phyloP scores from a whole-genome alignment of 1,284 basidiomycete genomes.

The Fomitiporia mediterranea region DNA sequence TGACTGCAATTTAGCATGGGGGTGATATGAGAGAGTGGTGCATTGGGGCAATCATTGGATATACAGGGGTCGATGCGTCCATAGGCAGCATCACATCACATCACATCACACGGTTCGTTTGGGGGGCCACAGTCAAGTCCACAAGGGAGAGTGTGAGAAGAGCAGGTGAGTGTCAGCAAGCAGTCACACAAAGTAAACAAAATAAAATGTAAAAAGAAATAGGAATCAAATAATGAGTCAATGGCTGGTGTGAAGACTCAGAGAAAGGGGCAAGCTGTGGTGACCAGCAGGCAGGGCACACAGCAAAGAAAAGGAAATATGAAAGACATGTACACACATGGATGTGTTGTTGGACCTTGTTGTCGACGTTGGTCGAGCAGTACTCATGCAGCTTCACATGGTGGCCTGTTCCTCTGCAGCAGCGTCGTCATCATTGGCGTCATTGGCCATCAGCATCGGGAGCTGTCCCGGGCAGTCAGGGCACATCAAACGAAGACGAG shows the following conservation, averaged over 20 bases:
- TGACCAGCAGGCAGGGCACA: neutral
- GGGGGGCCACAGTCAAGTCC: too few species aligned
- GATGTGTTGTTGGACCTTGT: slow-evolving; percentile 46
- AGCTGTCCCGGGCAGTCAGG: too few species aligned
- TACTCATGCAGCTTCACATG: slow-evolving; percentile 62
- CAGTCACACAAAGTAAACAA: too few species aligned
- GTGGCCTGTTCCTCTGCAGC: slow-evolving; percentile 45
- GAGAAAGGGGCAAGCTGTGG: neutral
- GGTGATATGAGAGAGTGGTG: too few species aligned
- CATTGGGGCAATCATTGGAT: too few species aligned
- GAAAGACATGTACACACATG: slow-evolving; percentile 32
- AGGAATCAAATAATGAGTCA: too few species aligned
- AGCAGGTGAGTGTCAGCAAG: too few species aligned
- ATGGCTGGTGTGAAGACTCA: neutral
- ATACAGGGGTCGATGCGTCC: too few species aligned
- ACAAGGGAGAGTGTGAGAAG: neutral
- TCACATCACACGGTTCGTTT: too few species aligned
- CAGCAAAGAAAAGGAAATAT: neutral
- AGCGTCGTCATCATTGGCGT: neutral
- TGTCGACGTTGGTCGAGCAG: slow-evolving; percentile 49
- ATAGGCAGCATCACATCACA: too few species aligned
- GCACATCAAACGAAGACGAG: neutral
- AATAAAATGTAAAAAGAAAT: too few species aligned
- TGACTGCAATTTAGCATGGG: too few species aligned
- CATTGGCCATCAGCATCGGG: neutral